Evolutionary conservation across 306 rosid species (phyloP).

Genomic region (Echinosophora koreensis): DNA sequence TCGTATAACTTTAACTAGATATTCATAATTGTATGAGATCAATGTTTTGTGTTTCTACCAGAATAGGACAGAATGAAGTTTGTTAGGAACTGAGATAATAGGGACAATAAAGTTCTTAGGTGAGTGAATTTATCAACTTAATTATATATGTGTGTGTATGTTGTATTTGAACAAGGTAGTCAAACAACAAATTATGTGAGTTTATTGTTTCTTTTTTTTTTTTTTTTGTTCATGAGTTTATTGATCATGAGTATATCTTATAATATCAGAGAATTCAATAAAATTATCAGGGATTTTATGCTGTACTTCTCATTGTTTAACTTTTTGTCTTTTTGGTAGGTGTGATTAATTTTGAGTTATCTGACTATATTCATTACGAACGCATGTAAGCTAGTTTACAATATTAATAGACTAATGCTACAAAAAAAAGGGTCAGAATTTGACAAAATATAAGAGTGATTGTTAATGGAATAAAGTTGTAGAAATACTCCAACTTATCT

Average conservation of each 20-base stretch:
- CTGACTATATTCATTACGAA: not conserved
- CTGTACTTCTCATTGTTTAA: not conserved
- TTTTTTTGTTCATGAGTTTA: too few species aligned
- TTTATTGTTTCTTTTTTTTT: too few species aligned
- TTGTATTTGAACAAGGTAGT: conserved; percentile 50
- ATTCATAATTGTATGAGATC: conserved; percentile 20
- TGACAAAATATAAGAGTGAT: too few species aligned
- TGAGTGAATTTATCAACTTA: conserved; percentile 32
- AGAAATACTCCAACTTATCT: too few species aligned
- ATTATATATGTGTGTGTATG: not conserved
- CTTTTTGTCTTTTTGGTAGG: not conserved
- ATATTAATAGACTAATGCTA: not conserved
- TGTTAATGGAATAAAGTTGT: not conserved
- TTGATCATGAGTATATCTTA: conserved; percentile 20
- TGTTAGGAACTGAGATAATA: conserved; percentile 40
- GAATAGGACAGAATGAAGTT: conserved; percentile 12
- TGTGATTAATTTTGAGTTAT: not conserved
- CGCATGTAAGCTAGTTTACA: not conserved
- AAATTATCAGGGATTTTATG: conserved; percentile 37
- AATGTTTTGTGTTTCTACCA: conserved; percentile 1
- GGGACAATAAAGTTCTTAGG: conserved; percentile 22
- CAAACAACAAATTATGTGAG: conserved; percentile 45
- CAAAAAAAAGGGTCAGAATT: too few species aligned
- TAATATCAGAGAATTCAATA: conserved; percentile 36
- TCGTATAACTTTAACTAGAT: not conserved